Conservation (phyloP, 73 alveolate genomes). For the Tetrahymena malaccensis region DNA sequence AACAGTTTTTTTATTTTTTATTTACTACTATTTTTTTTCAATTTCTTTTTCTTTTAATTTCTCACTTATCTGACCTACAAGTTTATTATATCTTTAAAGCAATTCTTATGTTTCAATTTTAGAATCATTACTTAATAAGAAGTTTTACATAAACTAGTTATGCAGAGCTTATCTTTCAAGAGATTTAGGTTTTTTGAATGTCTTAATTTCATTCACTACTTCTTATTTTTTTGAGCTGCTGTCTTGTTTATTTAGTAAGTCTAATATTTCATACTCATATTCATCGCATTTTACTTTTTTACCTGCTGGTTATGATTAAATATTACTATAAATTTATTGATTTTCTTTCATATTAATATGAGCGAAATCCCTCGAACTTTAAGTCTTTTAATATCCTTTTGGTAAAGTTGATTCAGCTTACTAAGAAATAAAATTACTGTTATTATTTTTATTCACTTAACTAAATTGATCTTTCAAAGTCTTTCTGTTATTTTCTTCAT, state of each 20-base stretch:
- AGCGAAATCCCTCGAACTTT: background rate
- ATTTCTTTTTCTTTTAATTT: background rate
- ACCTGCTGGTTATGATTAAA: background rate
- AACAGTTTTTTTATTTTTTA: background rate
- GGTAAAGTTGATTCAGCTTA: background rate
- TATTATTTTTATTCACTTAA: background rate
- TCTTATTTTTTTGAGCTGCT: background rate
- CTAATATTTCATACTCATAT: background rate
- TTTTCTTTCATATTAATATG: background rate
- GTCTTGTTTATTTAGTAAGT: background rate
- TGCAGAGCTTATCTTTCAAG: background rate
- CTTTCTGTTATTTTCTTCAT: too few species aligned
- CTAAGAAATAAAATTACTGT: background rate
- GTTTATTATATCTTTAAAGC: background rate
- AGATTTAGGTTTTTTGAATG: background rate
- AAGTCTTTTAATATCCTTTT: background rate
- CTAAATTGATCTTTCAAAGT: background rate
- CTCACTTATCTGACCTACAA: background rate
- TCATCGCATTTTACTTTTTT: background rate
- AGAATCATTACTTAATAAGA: background rate
- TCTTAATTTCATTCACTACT: background rate
- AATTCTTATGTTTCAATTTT: background rate
- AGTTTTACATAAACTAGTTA: background rate
- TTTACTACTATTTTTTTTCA: background rate
- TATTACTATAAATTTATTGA: background rate